Base-by-base conservation (phyloP, 805 yeast species). In the Grigorovia humatica region DNA sequence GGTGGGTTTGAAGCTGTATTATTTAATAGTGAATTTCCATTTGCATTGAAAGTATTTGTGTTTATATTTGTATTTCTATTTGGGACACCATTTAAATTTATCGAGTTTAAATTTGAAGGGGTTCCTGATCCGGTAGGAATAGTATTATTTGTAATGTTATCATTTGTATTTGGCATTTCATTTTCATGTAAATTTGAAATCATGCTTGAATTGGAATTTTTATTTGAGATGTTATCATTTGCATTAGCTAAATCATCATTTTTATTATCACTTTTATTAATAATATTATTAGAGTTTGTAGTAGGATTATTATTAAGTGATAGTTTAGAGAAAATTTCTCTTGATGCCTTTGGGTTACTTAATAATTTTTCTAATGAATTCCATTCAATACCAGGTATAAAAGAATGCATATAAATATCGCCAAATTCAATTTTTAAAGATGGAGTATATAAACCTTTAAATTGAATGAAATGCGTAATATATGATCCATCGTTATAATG, bases 401-500 rank as follows among this genome's bases (percentile, higher is more conserved):
- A 68, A 57, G 74, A 71, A 51, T 72, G 73, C 4, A 76, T 66
- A 27, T 76, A 77, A 55, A 83, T 70, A 59, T 86, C 95, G 44
- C 84, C 64, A 80, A 85, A 84, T 57, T 87, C 95, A 30, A 88
- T 77, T 55, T 78, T 76, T 54, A 86, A 70, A 49, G 75, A 77
- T 35, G 82, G 71, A 60, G 80, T 82, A 68, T 88, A 77, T 7
- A 80, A 71, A 9, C 85, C 78, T 55, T 80, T 80, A 44, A 82
- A 67, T 18, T 78, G 78, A 0, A 91, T 87, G 52, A 73, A 72
- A 47, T 83, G 76, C 9, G 78, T 75, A 9, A 85, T 80, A 57
- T 76, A 75, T 2, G 90, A 81, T 0, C 93, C 95, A 66, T 87
- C 95, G 1, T 70, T 66, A 61, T 80, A 85, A 64, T 77, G 73